Conservation (phyloP, 2,329 filamentous ascomycete species). For the Penicillium nordicum region DNA sequence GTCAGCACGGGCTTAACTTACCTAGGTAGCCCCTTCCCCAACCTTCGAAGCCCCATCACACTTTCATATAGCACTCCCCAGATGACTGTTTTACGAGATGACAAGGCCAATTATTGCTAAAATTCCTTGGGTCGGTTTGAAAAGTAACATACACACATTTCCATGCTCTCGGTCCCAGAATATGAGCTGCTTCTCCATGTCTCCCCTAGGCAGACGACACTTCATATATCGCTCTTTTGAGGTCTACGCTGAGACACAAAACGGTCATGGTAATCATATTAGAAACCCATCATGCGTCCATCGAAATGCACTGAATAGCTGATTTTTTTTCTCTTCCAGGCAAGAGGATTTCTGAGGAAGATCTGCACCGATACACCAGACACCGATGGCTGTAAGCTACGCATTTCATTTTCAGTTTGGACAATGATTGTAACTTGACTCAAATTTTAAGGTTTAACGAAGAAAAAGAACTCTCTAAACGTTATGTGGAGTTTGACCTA, state of each 20-base stretch:
- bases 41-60: too few species aligned
- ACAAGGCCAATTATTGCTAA: background rate
- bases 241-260: background rate
- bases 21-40: too few species aligned
- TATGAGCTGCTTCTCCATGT: too few species aligned
- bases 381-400: slow-evolving; percentile 19
- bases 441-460: slow-evolving; percentile 27
- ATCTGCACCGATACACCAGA: slow-evolving; percentile 19
- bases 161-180: background rate
- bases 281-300: too few species aligned
- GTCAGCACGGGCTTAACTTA: too few species aligned
- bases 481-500: too few species aligned
- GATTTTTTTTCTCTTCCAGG: background rate
- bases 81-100: background rate
- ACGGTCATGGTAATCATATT: background rate
- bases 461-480: slow-evolving; percentile 24
- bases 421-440: background rate
- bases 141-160: background rate
- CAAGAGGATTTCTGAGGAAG: slow-evolving; percentile 11
- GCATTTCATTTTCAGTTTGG: background rate
- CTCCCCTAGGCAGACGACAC: background rate
- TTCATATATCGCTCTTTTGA: background rate
- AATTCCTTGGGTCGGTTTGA: background rate
- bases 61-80: too few species aligned
- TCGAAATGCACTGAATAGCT: background rate